Base-by-base conservation (phyloP, 306 rosid genomes). In the Casuarina equisetifolia region DNA sequence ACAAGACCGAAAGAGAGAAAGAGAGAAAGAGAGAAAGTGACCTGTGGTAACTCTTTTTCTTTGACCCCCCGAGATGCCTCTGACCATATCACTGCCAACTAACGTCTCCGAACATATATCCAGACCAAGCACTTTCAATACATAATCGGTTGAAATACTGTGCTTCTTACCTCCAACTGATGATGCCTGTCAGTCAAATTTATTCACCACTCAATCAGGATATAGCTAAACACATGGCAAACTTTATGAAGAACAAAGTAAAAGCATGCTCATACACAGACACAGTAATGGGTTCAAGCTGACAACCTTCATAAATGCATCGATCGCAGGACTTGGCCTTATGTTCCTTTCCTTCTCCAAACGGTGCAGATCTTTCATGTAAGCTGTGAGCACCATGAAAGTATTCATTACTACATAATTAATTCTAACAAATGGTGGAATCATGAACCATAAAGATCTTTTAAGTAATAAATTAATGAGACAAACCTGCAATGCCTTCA, bases 21-120 rank as follows among this genome's bases (percentile, higher is more conserved):
- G 51, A 40, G 52, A 53, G 45, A 40, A 20, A 46, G 9, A 38
- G 79, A 70, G 72, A 73, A 51, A 84, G n/a, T 71, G 66, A 91
- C 98, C 98, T 90, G 98, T 87, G 17, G 98, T 93, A 15, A 93
- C 98, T 83, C 98, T 86, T 78, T 91, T 93, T 78, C 87, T 91
- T 83, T 93, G 98, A 72, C 98, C 98, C 46, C 98, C 98, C 2
- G 98, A 93, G 59, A 93, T 82, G 51, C 98, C 98, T 82, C 98
- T 82, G 4, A 83, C 76, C 97, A 93, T 93, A 15, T 93, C 97
- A 58, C 48, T 93, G 13, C 98, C 98, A 76, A 93, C 97, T 48
- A 85, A 19, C 48, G 98, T 93, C 39, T 93, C 97, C 20, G 98
- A 85, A 77, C 98, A 93, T 59, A 88, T 6, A 84, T 93, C 98